phyloP scores from a whole-genome alignment of 2,329 filamentous ascomycete species.

The Diplodia corticola region DNA sequence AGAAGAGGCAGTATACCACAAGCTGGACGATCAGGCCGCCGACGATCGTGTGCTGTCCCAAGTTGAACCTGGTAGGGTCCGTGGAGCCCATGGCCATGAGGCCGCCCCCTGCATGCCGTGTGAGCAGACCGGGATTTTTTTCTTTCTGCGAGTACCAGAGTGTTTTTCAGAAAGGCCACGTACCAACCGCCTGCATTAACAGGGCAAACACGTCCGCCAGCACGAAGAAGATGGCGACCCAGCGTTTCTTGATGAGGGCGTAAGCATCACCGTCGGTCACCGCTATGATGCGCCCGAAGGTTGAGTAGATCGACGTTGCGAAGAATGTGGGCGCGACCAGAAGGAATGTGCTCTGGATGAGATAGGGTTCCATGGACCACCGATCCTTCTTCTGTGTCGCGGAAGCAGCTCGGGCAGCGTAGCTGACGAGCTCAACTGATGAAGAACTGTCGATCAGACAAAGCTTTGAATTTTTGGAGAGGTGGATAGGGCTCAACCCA shows the following conservation, averaged over 20 bases:
- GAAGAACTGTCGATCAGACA: background rate
- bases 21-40: constrained; percentile 53
- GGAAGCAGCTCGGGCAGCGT: constrained; percentile 44
- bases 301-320: constrained; percentile 49
- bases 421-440: constrained; percentile 54
- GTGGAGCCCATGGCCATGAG: background rate
- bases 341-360: constrained; percentile 47
- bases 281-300: constrained; percentile 43
- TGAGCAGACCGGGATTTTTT: background rate
- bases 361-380: constrained; percentile 41
- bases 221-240: constrained; percentile 46
- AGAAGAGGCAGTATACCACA: constrained; percentile 53
- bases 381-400: constrained; percentile 32
- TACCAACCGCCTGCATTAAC: constrained; percentile 36
- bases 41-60: constrained; percentile 38
- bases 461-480: background rate
- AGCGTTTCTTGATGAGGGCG: constrained; percentile 37
- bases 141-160: no score
- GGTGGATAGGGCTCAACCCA: constrained; percentile 33
- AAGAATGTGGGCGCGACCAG: constrained; percentile 51
- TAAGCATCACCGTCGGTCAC: constrained; percentile 36
- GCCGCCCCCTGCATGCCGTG: background rate
- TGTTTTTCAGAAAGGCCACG: background rate
- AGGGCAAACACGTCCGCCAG: constrained; percentile 45
- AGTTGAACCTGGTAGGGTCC: constrained; percentile 27